phyloP scores from a whole-genome alignment of 192 early-diverging fungal species.

The Kappamyces sp. region DNA sequence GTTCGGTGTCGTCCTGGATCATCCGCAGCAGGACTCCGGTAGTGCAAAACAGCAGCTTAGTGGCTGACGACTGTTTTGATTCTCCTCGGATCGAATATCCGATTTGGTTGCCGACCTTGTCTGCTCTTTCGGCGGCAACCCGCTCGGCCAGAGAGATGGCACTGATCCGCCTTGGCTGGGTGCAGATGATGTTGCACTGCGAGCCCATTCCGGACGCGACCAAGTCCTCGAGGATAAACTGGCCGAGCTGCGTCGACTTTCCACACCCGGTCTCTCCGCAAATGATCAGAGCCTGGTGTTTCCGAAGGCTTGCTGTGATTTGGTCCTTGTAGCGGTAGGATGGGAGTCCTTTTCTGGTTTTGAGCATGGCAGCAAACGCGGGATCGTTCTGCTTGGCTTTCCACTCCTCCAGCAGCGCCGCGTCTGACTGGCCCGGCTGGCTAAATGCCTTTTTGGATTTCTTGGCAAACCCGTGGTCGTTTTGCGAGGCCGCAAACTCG shows the following conservation, averaged over 20 bases:
- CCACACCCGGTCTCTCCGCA: conserved; percentile 75
- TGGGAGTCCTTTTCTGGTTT: conserved; percentile 53
- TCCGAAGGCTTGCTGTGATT: conserved; percentile 33
- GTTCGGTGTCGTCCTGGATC: conserved; percentile 55
- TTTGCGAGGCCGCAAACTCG: neutral
- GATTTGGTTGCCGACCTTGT: conserved; percentile 48
- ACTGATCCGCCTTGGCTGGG: conserved; percentile 60
- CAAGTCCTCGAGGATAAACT: conserved; percentile 65
- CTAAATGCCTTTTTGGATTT: neutral
- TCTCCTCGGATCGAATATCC: conserved; percentile 77
- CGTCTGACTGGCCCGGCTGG: neutral
- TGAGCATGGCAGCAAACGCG: conserved; percentile 30
- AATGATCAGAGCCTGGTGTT: conserved; percentile 61
- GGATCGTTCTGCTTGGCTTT: neutral
- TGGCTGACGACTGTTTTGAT: conserved; percentile 25
- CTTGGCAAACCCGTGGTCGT: neutral
- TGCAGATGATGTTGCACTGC: conserved; percentile 59
- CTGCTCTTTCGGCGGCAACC: conserved; percentile 64
- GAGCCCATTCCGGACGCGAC: conserved; percentile 35
- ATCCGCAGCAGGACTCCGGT: conserved; percentile 70
- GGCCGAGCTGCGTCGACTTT: conserved; percentile 51
- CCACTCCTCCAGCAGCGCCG: conserved; percentile 12
- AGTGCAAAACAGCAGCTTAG: conserved; percentile 42
- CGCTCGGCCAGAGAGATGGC: conserved; percentile 73
- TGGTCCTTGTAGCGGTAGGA: conserved; percentile 52